Evolutionary conservation across 768 basidiomycete genomes (phyloP).

Genomic region (Podaxis carcinomalis): DNA sequence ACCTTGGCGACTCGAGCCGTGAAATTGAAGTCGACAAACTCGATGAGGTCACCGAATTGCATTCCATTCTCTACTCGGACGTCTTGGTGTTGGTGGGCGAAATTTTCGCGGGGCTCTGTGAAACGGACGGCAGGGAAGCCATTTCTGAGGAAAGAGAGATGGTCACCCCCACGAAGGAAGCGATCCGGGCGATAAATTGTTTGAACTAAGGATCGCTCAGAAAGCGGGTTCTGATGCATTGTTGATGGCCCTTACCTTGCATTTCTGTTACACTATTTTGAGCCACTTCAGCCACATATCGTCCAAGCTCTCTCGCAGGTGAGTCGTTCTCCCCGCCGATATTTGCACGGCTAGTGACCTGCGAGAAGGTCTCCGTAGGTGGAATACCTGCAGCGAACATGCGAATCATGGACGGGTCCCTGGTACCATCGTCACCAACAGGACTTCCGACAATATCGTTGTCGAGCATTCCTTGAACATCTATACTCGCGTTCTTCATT

Average conservation of each 20-base stretch:
- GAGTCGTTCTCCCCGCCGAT: slow-evolving; percentile 55
- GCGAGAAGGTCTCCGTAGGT: slow-evolving; percentile 33
- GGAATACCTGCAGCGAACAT: slow-evolving; percentile 52
- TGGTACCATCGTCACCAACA: slow-evolving; percentile 41
- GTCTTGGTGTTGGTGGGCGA: slow-evolving; percentile 56
- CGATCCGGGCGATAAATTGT: slow-evolving; percentile 49
- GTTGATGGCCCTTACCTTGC: slow-evolving; percentile 33
- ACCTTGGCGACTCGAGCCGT: slow-evolving; percentile 45
- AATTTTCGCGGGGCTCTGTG: slow-evolving; percentile 54
- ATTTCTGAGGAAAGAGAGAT: slow-evolving; percentile 42
- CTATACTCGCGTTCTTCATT: slow-evolving; percentile 35
- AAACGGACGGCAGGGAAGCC: slow-evolving; percentile 53
- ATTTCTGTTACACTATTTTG: slow-evolving; percentile 45
- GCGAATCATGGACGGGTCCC: slow-evolving; percentile 44
- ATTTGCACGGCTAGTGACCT: slow-evolving; percentile 28
- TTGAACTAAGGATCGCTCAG: slow-evolving; percentile 31
- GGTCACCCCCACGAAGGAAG: slow-evolving; percentile 54
- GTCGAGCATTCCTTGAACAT: slow-evolving; percentile 55
- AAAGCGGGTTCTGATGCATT: not conserved
- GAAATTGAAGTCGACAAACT: slow-evolving; percentile 54
- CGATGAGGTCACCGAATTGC: slow-evolving; percentile 52
- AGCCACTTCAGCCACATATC: slow-evolving; percentile 48
- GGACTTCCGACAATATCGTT: slow-evolving; percentile 56
- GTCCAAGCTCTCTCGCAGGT: slow-evolving; percentile 45
- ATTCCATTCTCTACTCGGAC: slow-evolving; percentile 43